A percentile compares a stretch with the other conserved stretches of the same genome.
phyloP scores from a whole-genome alignment of 441 rosid genomes.

The Theobroma grandiflorum region DNA sequence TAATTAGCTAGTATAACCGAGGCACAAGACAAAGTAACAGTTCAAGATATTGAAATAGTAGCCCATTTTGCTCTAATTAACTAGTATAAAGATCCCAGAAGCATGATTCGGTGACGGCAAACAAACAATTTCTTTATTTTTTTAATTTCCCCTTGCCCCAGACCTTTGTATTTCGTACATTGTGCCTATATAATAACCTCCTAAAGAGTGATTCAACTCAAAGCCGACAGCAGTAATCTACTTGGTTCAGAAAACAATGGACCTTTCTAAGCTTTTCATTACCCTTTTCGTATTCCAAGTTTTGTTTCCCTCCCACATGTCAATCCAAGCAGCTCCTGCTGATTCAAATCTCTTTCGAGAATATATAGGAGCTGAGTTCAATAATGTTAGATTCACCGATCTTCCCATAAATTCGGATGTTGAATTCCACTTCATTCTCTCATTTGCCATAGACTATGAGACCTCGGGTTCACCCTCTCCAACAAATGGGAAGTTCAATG shows the following conservation, averaged over 20 bases:
- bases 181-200: neutral
- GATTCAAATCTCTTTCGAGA: slow-evolving; percentile 45
- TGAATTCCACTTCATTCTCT: slow-evolving; percentile 53
- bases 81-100: neutral
- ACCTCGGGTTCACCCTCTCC: slow-evolving; percentile 45
- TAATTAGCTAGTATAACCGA: neutral
- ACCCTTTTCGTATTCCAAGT: slow-evolving; percentile 28
- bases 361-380: slow-evolving; percentile 56
- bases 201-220: neutral
- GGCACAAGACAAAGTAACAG: too few relatives aligned
- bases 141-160: too few relatives aligned
- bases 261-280: slow-evolving; percentile 26
- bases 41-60: neutral
- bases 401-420: slow-evolving; percentile 39
- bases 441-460: slow-evolving; percentile 54
- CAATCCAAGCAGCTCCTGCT: slow-evolving; percentile 29
- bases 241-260: slow-evolving; percentile 29
- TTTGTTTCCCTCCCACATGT: slow-evolving; percentile 21
- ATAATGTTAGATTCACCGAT: slow-evolving; percentile 45
- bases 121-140: too few relatives aligned
- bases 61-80: neutral
- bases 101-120: neutral
- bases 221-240: neutral
- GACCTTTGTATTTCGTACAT: neutral
- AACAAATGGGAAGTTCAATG: slow-evolving; percentile 47